Evolutionary conservation across 2,329 filamentous ascomycete species (phyloP).

Genomic region (Didymella glomerata): DNA sequence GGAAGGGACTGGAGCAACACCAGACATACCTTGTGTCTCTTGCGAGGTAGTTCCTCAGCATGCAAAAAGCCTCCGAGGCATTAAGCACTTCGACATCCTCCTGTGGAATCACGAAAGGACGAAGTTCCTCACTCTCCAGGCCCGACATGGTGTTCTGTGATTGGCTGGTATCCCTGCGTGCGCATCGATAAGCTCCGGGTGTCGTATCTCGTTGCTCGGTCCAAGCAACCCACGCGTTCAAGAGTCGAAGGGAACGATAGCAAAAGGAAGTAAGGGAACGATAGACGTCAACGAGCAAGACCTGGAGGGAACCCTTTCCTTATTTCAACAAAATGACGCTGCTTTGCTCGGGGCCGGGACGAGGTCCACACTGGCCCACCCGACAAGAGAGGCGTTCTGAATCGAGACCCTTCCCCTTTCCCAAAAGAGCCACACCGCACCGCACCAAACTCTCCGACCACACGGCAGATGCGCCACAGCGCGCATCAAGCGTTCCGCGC

Average conservation of each 20-base stretch:
- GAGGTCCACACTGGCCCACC: constrained; percentile 2
- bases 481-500: constrained; percentile 15
- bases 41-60: constrained; percentile 55
- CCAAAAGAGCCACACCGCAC: constrained; percentile 8
- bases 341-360: constrained; percentile 5
- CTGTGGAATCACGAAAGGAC: constrained; percentile 55
- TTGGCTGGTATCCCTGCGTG: constrained; percentile 16
- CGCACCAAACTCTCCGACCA: constrained; percentile 22
- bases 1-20: background rate
- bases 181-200: constrained; percentile 20
- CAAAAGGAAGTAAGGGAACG: background rate
- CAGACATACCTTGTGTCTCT: constrained; percentile 52
- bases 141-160: constrained; percentile 22
- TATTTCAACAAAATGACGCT: constrained; percentile 26
- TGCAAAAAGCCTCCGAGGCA: constrained; percentile 54
- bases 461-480: constrained; percentile 17
- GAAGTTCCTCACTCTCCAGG: constrained; percentile 27
- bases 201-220: background rate
- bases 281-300: constrained; percentile 10
- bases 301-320: constrained; percentile 19
- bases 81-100: constrained; percentile 53
- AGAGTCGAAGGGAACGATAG: background rate
- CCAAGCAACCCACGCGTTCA: background rate
- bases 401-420: constrained; percentile 24
- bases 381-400: constrained; percentile 5